These are phyloP conservation scores for Miscanthus sacchariflorus DNA, from an alignment of 202 grass and related monocot species.

Conservation along the genomic window DNA sequence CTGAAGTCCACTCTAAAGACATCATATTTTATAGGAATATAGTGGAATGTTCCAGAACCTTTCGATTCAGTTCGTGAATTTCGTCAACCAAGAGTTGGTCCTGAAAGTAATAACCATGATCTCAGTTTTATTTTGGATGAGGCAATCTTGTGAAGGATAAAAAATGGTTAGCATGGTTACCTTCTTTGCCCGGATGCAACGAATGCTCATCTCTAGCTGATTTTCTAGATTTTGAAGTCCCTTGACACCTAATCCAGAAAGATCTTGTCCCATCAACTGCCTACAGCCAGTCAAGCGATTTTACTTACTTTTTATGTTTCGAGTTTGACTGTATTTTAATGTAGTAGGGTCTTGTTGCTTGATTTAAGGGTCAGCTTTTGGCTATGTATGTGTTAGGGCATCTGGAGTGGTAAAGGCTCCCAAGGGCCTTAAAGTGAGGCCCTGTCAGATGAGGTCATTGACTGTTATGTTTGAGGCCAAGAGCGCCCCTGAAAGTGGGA, in stretches of 20 bases:
- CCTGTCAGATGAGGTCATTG: neutral
- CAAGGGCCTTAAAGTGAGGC: neutral
- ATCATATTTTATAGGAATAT: neutral
- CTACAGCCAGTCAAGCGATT: conserved; percentile 40
- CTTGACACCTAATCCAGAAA: conserved; percentile 68
- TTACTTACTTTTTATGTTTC: neutral
- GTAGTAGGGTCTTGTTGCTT: conserved; percentile 1
- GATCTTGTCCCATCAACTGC: conserved; percentile 89
- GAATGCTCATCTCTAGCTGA: conserved; percentile 70
- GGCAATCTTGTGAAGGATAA: neutral
- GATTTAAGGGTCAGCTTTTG: neutral
- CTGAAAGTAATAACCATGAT: conserved; percentile 49
- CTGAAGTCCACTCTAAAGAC: conserved; percentile 7
- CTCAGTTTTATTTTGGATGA: conserved; percentile 41
- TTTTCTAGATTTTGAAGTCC: conserved; percentile 81
- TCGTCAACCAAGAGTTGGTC: conserved; percentile 67
- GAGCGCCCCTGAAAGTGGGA: neutral
- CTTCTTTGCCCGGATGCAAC: conserved; percentile 72
- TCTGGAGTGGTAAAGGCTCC: neutral
- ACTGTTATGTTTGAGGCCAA: neutral
- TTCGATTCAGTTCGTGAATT: conserved; percentile 81
- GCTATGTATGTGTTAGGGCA: neutral
- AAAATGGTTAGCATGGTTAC: conserved; percentile 44
- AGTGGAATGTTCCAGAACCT: conserved; percentile 54
- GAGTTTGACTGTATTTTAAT: neutral